Base-by-base conservation (phyloP, 176 grass and related monocot genomes). In the Rhynchospora breviuscula region DNA sequence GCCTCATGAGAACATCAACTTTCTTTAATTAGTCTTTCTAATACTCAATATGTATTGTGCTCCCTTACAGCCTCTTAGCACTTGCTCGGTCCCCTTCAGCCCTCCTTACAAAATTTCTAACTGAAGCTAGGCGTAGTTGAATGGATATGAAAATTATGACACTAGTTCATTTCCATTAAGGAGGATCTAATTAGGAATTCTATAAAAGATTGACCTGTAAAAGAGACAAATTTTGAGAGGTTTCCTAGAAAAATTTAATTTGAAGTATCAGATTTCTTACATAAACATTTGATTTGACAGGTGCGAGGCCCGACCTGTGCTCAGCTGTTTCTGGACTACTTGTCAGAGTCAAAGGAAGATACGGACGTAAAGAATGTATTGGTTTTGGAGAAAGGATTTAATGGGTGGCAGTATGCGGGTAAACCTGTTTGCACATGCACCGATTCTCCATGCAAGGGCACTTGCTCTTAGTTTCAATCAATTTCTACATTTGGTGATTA, bases 311-410 rank as follows among this genome's bases (percentile, higher is more conserved):
- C 94, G 58, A 84, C 90, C 56, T 97, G 94, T 84, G 94, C 94
- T 3, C 76, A 60, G 60, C 80, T 83, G 80, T 92, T 92, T 81
- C 46, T 88, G 22, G 92, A 97, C 65, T 91, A 94, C 57, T 83
- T 94, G 57, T 80, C 84, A 26, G 81, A 89, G 51, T 59, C 80
- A 10, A 88, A 94, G 65, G 87, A 94, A 85, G 92, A 88, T 58
- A 31, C 77, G 3, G 87, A 43, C 3, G 21, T 91, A 82, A 92
- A 90, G 79, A 92, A 85, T 26, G 80, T 97, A 69, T 57, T 88
- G 84, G 85, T 97, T 88, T 88, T 97, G 52, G 94, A 94, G 53
- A 88, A 56, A 81, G 94, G 94, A 63, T 97, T 94, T 77, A 91
- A 94, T 67, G 94, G 92, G 75, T 97, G 94, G 94, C 88, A 94